Conservation (phyloP, 345 rosid genomes). For the Citrus maxima region DNA sequence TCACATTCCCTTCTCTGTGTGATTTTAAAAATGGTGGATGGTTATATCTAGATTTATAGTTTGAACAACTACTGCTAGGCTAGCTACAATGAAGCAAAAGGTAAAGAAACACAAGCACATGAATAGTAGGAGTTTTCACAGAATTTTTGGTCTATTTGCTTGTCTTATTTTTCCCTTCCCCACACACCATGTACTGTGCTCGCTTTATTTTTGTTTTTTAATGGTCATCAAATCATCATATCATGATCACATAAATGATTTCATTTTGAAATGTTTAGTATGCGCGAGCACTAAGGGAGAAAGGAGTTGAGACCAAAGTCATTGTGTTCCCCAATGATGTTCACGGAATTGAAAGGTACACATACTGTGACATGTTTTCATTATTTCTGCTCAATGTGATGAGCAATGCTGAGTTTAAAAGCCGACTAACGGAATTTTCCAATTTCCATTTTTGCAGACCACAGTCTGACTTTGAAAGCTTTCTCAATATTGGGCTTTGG, state of each 20-base stretch:
- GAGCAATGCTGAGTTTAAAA: not conserved
- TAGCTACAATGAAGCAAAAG: not conserved
- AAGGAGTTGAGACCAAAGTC: slow-evolving; percentile 69
- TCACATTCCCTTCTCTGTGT: not conserved
- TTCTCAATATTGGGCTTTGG: slow-evolving; percentile 78
- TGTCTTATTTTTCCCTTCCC: not conserved
- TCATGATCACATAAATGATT: not conserved
- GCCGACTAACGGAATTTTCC: slow-evolving; percentile 12
- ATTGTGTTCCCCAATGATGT: slow-evolving; percentile 66
- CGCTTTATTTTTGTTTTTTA: not conserved
- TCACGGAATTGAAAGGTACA: slow-evolving; percentile 69
- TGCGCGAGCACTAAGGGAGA: slow-evolving; percentile 75
- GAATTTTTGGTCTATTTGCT: not conserved
- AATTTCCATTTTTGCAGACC: slow-evolving; percentile 55
- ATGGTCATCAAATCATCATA: not conserved
- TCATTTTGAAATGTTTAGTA: slow-evolving; percentile 42
- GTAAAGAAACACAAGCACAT: not conserved
- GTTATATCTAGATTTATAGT: not conserved
- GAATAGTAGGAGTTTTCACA: not conserved
- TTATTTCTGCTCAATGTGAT: not conserved
- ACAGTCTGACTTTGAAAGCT: slow-evolving; percentile 83
- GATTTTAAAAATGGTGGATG: not conserved
- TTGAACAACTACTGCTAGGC: not conserved
- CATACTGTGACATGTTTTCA: not conserved
- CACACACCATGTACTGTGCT: not conserved